phyloP scores from a whole-genome alignment of 495 filamentous ascomycete species.

The Talaromyces stipitatus region DNA sequence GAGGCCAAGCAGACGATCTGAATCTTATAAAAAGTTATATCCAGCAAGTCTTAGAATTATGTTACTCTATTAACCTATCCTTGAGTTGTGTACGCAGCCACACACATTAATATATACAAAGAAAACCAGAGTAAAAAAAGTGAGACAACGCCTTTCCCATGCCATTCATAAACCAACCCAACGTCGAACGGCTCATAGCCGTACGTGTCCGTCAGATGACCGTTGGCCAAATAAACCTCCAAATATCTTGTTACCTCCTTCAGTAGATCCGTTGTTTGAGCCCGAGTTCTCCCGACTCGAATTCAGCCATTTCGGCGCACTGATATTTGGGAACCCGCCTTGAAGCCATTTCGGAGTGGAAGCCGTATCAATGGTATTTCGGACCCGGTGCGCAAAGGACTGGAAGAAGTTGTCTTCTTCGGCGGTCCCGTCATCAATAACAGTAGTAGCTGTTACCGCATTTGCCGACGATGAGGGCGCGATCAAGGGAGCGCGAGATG shows the following conservation, averaged over 20 bases:
- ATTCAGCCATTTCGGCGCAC: constrained; percentile 77
- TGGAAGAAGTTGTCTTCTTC: constrained; percentile 78
- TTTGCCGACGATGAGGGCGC: constrained; percentile 15
- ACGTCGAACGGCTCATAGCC: neutral
- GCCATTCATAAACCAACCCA: constrained; percentile 3
- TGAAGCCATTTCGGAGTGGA: constrained; percentile 76
- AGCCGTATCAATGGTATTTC: constrained; percentile 82
- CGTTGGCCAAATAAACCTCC: constrained; percentile 13
- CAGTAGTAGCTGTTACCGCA: constrained; percentile 15
- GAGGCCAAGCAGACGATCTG: neutral
- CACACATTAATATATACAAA: constrained; percentile 3
- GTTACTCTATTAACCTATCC: neutral
- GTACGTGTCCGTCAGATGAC: constrained; percentile 2
- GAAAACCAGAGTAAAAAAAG: constrained; percentile 7
- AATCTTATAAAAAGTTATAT: neutral
- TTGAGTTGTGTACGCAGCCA: neutral
- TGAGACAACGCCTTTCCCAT: constrained; percentile 22
- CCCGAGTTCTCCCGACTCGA: constrained; percentile 9
- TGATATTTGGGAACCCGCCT: constrained; percentile 54
- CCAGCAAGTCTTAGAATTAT: constrained; percentile 1
- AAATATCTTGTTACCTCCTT: constrained; percentile 14
- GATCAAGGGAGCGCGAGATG: constrained; percentile 13
- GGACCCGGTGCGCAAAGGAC: constrained; percentile 73
- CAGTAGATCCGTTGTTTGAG: neutral
- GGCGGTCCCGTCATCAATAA: constrained; percentile 43